Evolutionary conservation across 2,329 filamentous ascomycete genomes (phyloP).

Genomic region (Pseudogymnoascus verrucosus): DNA sequence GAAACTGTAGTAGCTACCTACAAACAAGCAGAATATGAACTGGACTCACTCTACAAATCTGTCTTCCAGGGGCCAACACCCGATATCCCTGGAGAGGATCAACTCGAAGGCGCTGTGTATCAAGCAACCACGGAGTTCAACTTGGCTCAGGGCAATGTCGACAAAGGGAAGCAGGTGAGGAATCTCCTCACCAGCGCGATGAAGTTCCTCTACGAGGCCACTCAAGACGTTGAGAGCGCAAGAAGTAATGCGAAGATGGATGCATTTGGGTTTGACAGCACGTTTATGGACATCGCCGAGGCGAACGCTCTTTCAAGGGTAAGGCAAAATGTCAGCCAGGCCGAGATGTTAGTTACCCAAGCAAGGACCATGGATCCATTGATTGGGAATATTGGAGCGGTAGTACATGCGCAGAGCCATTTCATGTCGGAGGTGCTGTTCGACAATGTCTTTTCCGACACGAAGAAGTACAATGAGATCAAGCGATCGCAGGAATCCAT

Average conservation of each 20-base stretch:
- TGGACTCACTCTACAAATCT: slow-evolving; percentile 44
- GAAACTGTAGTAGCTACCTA: slow-evolving; percentile 31
- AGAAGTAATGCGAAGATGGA: slow-evolving; percentile 36
- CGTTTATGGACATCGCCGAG: slow-evolving; percentile 45
- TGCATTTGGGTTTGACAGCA: slow-evolving; percentile 41
- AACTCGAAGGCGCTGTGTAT: slow-evolving; percentile 33
- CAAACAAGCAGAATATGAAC: slow-evolving; percentile 35
- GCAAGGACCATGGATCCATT: slow-evolving; percentile 33
- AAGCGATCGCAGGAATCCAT: slow-evolving; percentile 35
- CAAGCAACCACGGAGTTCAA: slow-evolving; percentile 32
- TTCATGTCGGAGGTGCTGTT: slow-evolving; percentile 46
- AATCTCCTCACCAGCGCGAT: slow-evolving; percentile 34
- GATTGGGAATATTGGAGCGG: slow-evolving; percentile 31
- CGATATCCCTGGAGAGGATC: slow-evolving; percentile 46
- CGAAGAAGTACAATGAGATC: slow-evolving; percentile 45
- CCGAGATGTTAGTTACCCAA: slow-evolving; percentile 33
- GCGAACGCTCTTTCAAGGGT: slow-evolving; percentile 41
- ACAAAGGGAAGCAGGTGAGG: slow-evolving; percentile 36
- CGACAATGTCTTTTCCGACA: slow-evolving; percentile 46
- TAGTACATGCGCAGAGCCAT: slow-evolving; percentile 38
- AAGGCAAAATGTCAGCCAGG: slow-evolving; percentile 35
- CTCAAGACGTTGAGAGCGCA: slow-evolving; percentile 35
- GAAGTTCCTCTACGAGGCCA: slow-evolving; percentile 29
- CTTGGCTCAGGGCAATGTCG: slow-evolving; percentile 28
- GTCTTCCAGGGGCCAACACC: slow-evolving; percentile 47